phyloP scores from a whole-genome alignment of 495 filamentous ascomycete genomes.

The Paragyromitra xinjiangensis region DNA sequence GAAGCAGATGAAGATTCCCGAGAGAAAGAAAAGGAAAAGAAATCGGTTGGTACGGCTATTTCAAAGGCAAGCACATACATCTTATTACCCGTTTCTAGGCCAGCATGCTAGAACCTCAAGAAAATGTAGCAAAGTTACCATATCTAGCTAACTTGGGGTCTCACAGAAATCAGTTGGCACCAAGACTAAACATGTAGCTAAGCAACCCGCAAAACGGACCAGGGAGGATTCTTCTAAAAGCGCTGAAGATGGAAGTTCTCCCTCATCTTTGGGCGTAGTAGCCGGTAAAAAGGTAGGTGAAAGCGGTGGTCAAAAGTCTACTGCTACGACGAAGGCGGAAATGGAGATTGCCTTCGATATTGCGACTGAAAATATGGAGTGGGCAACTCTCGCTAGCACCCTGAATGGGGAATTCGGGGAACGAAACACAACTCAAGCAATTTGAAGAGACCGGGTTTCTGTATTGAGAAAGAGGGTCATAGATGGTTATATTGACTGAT shows the following conservation, averaged over 20 bases:
- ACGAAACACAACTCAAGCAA: background rate
- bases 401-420: constrained; percentile 1
- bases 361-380: background rate
- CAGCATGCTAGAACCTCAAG: no score
- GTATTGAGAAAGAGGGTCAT: constrained; percentile 17
- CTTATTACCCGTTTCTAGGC: background rate
- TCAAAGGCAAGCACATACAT: constrained; percentile 4
- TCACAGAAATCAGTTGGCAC: constrained; percentile 1
- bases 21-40: constrained; percentile 6
- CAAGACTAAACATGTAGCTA: background rate
- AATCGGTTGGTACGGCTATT: background rate
- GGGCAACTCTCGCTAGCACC: background rate
- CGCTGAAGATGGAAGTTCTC: background rate
- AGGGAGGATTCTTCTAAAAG: background rate
- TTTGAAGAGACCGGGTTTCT: constrained; percentile 16
- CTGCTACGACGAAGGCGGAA: constrained; percentile 12
- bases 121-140: background rate
- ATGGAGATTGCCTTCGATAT: constrained; percentile 26
- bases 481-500: constrained; percentile 17
- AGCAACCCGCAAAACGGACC: background rate
- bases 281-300: background rate
- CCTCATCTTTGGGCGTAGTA: background rate
- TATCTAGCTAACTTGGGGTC: background rate
- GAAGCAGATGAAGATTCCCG: background rate
- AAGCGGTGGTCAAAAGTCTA: background rate